Conservation (phyloP, 169 alveolate species). For the Plasmodium cynomolgi region DNA sequence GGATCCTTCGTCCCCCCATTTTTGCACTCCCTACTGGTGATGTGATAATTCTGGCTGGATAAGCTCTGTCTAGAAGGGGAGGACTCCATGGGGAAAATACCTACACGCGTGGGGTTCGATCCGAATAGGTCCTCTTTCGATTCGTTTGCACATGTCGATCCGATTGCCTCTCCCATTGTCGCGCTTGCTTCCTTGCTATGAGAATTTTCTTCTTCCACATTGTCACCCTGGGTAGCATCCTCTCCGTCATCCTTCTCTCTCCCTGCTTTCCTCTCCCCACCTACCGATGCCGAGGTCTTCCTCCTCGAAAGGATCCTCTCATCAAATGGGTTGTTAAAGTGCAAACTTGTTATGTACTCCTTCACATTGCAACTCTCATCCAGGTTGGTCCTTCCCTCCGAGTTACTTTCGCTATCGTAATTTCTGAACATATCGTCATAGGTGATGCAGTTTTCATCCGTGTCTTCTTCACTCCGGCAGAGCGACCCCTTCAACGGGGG, state of each 20-base stretch:
- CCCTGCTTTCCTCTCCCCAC: not conserved
- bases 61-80: not conserved
- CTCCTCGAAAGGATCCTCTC: not conserved
- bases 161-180: not conserved
- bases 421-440: constrained; percentile 36
- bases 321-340: constrained; percentile 1
- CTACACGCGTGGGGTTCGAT: not conserved
- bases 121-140: not conserved
- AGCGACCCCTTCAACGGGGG: not conserved
- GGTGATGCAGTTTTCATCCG: constrained; percentile 1
- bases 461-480: constrained; percentile 4
- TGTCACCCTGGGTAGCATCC: not conserved
- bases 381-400: not conserved
- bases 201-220: not conserved
- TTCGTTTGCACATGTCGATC: not conserved
- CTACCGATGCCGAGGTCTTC: not conserved
- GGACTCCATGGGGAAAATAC: not conserved
- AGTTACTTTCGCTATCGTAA: constrained; percentile 12
- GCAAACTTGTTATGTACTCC: constrained; percentile 17
- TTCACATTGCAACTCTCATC: constrained; percentile 10
- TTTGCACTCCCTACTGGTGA: not conserved
- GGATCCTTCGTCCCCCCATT: not conserved
- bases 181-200: not conserved
- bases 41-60: not conserved
- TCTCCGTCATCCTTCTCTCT: not conserved